A percentile compares a stretch with the other conserved stretches of the same genome.
Conservation (phyloP, 345 rosid genomes). For the Chamaenerion angustifolium region DNA sequence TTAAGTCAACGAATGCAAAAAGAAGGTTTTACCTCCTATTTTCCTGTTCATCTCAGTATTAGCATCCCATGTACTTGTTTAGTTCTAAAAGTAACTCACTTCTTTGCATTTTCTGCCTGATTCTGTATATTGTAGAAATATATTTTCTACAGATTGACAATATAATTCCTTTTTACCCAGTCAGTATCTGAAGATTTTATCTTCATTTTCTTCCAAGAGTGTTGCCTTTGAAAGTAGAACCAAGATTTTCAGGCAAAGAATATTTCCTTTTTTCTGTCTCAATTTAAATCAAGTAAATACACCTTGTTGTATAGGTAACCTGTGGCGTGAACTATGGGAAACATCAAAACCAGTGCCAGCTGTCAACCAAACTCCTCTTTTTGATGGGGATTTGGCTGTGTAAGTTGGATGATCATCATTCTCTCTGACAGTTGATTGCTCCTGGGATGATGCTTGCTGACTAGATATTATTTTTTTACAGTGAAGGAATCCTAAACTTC, state of each 20-base stretch:
- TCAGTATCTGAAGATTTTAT: too few relatives aligned
- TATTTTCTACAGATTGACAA: too few relatives aligned
- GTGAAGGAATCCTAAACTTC: constrained; percentile 73
- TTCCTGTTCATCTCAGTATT: not conserved
- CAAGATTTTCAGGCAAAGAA: too few relatives aligned
- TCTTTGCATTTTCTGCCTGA: too few relatives aligned
- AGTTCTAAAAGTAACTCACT: too few relatives aligned
- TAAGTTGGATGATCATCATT: constrained; percentile 29
- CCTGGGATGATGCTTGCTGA: constrained; percentile 7
- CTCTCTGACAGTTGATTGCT: not conserved
- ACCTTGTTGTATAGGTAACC: constrained; percentile 42
- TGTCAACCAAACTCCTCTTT: constrained; percentile 76
- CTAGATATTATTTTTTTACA: constrained; percentile 16
- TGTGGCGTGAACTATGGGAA: constrained; percentile 95
- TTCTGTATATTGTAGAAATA: too few relatives aligned
- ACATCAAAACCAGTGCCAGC: constrained; percentile 85
- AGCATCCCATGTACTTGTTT: too few relatives aligned
- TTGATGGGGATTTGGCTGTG: constrained; percentile 92
- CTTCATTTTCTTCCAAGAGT: too few relatives aligned
- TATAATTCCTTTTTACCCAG: too few relatives aligned
- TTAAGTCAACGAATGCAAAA: constrained; percentile 91
- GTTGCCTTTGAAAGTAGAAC: too few relatives aligned
- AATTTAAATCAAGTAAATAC: constrained; percentile 5
- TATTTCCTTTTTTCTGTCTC: not conserved
- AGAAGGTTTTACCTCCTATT: constrained; percentile 40